Base-by-base conservation (phyloP, 192 early-diverging fungal genomes). In the Coemansia sp. region DNA sequence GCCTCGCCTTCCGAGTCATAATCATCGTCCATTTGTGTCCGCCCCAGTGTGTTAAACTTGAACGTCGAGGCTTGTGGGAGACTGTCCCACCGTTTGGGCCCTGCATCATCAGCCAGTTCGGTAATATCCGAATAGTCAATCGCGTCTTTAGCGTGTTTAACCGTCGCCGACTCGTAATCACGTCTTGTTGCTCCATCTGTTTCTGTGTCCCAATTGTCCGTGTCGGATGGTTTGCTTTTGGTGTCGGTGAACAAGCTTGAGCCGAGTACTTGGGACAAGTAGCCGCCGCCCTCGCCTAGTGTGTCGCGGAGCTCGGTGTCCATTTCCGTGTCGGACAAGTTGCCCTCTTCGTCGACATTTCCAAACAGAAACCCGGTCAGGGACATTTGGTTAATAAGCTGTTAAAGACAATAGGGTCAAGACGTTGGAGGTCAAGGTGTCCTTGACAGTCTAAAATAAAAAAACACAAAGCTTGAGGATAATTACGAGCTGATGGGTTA, bases 311-410 rank as follows among this genome's bases (percentile, higher is more conserved):
- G 69, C 64, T 83, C 86, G 70, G 82, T 63, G 51, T 82, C 82
- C 5, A 89, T 77, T 60, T 82, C 83, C 29, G 51, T 73, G 60
- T 88, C 84, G 11, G 93, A 91, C 8, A 94, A 75, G 43, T 86
- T 84, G 48, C 94, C 94, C 43, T 87, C 84, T 59, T 92, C 89
- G 80, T 94, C 94, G 14, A 96, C 89, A 76, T 96, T 96, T 39
- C 94, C 94, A 76, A 93, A 96, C 52, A 96, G 76, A 71, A 90
- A 91, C 35, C 85, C 83, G 37, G 90, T 84, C 25, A 87, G 82
- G 29, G 87, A 89, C 89, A 90, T 90, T 45, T n/a, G 11, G 3
- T 15, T 14, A 15, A 15, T 3, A 27, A 2, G 15, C 4, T 5
- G 47, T 4, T 22, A 19, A n/a, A 7, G 19, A 49, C 15, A n/a